Evolutionary conservation across 1,284 basidiomycete genomes (phyloP), one percentile per base, ranked within the genome.

Genomic region (Ceratobasidium sp.): DNA sequence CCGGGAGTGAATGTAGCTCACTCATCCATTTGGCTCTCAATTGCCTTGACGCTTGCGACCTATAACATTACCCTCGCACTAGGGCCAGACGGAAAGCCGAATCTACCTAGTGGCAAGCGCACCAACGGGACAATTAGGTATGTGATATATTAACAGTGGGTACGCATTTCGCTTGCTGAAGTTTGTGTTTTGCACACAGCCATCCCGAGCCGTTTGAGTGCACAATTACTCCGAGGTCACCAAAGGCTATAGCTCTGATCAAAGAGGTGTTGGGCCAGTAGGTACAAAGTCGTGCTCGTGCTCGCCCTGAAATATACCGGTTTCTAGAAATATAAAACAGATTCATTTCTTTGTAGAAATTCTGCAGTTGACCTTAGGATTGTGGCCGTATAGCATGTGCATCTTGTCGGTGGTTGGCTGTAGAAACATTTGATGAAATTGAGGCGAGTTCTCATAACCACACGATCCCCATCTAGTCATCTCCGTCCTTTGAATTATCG

Each of bases 1-100:
- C 62, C 62, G 8, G 62, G 62, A 3, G 29, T 67, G 27, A 27
- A 67, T 20, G 62, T 54, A 8, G 62, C 62, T 20, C 62, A 54
- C 20, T 67, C 62, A 17, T 42, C 62, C 29, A 31, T 67, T 5
- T 67, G 62, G 62, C 22, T 67, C 2, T 47, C 62, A 8, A 54
- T 67, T 17, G 40, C 35, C 10, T 27, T 67, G 27, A 54, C 52
- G 25, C 62, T 67, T 25, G 50, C 62, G 8, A 29, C 22, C 22
- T 67, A 42, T 22, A 32, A 45, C n/a, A 45, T 67, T 25, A 10
- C 35, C 12, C 62, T 50, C 13, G 38, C 34, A n/a, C 15, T 43
- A 3, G 62, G 62, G 17, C 50, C 62, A 7, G 50, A 67, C 45
- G 62, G 62, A 2, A 32, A 54, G 50, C 62, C 52, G 0, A 45